Evolutionary conservation across 305 asterid species (phyloP).

Genomic region (Rubia tinctorum): DNA sequence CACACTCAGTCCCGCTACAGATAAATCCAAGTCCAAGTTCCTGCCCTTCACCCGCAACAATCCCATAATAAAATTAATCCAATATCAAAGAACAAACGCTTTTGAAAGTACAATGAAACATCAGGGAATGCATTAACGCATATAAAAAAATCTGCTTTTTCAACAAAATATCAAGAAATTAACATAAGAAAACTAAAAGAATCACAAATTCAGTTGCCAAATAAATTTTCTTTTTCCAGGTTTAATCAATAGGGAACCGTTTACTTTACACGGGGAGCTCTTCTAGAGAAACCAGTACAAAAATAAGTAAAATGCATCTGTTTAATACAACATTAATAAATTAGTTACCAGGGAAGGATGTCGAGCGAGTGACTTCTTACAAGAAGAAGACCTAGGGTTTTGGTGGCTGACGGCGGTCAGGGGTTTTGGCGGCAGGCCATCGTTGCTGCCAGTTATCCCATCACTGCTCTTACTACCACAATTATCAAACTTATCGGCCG

Average conservation of each 20-base stretch:
- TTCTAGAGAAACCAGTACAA: neutral
- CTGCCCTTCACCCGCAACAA: slow-evolving; percentile 53
- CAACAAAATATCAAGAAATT: neutral
- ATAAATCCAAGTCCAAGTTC: slow-evolving; percentile 25
- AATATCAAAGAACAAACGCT: slow-evolving; percentile 17
- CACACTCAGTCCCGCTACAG: slow-evolving; percentile 37
- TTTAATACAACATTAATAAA: neutral
- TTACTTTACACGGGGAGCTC: neutral
- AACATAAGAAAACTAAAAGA: neutral
- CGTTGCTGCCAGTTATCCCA: slow-evolving; percentile 64
- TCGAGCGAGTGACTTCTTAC: slow-evolving; percentile 53
- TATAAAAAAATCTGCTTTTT: neutral
- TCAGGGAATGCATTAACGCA: neutral
- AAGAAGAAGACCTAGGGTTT: slow-evolving; percentile 32
- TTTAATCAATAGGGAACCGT: neutral
- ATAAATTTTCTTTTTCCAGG: neutral
- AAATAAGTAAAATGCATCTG: neutral
- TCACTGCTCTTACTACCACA: slow-evolving; percentile 31
- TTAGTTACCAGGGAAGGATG: slow-evolving; percentile 68
- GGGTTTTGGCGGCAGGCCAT: slow-evolving; percentile 76
- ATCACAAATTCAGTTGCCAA: neutral
- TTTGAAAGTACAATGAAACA: slow-evolving; percentile 3
- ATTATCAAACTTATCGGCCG: slow-evolving; percentile 57
- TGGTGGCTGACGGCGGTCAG: slow-evolving; percentile 41
- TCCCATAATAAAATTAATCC: neutral